Evolutionary conservation across 495 filamentous ascomycete species (phyloP), one percentile per base, ranked within the genome.

Genomic region (Neurospora intermedia): DNA sequence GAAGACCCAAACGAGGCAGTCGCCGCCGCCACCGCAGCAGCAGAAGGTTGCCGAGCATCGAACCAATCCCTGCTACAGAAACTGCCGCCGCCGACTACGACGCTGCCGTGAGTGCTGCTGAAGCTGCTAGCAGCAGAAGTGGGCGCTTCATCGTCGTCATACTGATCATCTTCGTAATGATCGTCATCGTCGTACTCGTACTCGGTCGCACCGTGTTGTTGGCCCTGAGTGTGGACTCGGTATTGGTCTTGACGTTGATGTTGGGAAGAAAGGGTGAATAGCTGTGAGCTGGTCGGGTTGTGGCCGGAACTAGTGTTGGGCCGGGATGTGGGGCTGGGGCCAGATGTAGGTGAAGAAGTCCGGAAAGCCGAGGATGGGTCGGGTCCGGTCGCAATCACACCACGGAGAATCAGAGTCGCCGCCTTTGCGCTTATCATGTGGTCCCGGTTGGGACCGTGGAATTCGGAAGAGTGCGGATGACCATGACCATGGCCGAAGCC

Each of bases 301-400:
- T 62, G 54, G 27, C 27, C 54, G 5, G 54, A 62, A 62, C 54
- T 35, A 40, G 76, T 23, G 76, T 80, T 3, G 72, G 81, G 62
- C 74, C 78, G 27, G 72, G 81, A 43, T 75, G 81, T 15, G 48
- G 76, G 23, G 75, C 77, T 18, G 78, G 80, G 20, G 16, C 54
- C 54, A 15, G 54, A 62, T 27, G 54, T 62, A 27, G 27, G 27
- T 82, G 73, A 70, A 27, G 78, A 43, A 81, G 72, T 78, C 78
- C 75, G 73, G 78, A 75, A 43, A 69, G 70, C 42, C 45, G 72
- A 70, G 45, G 71, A 70, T 16, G 35, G 31, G 42, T 70, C 43
- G 5, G 70, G 69, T 43, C 59, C 69, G n/a, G 70, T 73, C 69
- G 72, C 69, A 46, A 75, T 73, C 23, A 76, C 70, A 23, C 75